Evolutionary conservation across 805 yeast genomes (phyloP).

Genomic region (Metschnikowia borealis): DNA sequence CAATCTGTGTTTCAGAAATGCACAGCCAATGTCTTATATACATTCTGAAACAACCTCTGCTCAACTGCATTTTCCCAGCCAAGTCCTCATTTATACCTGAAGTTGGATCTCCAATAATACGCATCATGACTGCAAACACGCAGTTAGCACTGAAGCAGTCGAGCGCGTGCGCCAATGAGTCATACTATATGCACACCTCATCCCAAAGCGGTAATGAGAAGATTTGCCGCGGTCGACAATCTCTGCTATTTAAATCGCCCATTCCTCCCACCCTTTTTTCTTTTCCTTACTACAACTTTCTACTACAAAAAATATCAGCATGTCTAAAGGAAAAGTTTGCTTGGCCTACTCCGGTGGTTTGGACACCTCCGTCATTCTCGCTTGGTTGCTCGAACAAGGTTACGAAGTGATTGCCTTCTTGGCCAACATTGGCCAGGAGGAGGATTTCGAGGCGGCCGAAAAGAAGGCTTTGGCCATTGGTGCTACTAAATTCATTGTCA

Average conservation of each 20-base stretch:
- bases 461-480: conserved; percentile 95
- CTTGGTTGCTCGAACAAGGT: conserved; percentile 97
- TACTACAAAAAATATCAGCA: conserved; percentile 22
- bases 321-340: conserved; percentile 99
- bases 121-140: background rate
- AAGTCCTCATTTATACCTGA: too few relatives aligned
- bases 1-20: too few relatives aligned
- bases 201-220: conserved; percentile 15
- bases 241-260: conserved; percentile 16
- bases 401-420: conserved; percentile 97
- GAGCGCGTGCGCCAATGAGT: conserved; percentile 11
- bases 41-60: too few relatives aligned
- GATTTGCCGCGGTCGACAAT: conserved; percentile 22
- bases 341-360: conserved; percentile 99
- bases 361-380: conserved; percentile 95
- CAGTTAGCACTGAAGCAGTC: background rate
- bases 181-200: conserved; percentile 10
- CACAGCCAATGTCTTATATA: too few relatives aligned
- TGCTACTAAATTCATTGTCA: conserved; percentile 91
- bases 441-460: conserved; percentile 96
- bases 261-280: conserved; percentile 6
- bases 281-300: conserved; percentile 1
- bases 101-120: background rate
- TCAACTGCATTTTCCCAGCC: background rate
- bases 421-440: conserved; percentile 99